Percentiles rank a stretch among this genome's conserved stretches.
phyloP scores from a whole-genome alignment of 2,329 filamentous ascomycete genomes.

The Ceratocystiopsis sp. region DNA sequence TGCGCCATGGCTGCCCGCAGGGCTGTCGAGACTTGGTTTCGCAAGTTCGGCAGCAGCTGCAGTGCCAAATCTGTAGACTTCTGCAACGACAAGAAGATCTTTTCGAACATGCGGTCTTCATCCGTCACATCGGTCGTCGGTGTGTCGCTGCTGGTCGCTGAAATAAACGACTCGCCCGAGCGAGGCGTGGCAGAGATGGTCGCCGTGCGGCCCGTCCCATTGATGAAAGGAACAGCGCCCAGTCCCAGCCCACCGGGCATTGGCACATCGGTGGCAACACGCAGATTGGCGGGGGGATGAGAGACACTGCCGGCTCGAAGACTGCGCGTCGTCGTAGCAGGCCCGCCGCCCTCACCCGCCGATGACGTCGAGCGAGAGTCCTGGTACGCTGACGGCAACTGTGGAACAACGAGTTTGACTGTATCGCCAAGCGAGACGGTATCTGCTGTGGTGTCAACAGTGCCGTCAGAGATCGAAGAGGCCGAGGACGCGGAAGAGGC shows the following conservation, averaged over 20 bases:
- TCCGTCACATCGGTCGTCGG: conserved; percentile 47
- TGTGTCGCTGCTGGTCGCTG: conserved; percentile 31
- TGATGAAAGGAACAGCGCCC: conserved; percentile 24
- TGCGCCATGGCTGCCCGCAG: conserved; percentile 46
- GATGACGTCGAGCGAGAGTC: no score
- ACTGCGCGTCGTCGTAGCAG: conserved; percentile 19
- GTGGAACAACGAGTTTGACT: conserved; percentile 18
- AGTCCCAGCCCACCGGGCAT: conserved; percentile 10
- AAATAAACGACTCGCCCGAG: conserved; percentile 65
- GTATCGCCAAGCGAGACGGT: conserved; percentile 23
- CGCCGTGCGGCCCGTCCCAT: conserved; percentile 31
- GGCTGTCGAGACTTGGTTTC: conserved; percentile 46
- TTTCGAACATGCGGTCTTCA: conserved; percentile 68
- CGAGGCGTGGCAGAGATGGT: conserved; percentile 53
- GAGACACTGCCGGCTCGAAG: conserved; percentile 19
- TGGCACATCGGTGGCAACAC: conserved; percentile 38
- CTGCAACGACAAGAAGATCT: conserved; percentile 61
- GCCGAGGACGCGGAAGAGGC: not conserved
- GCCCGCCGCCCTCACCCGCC: conserved; percentile 22
- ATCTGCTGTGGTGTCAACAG: conserved; percentile 5
- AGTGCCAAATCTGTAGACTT: conserved; percentile 58
- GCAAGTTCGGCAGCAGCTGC: conserved; percentile 52
- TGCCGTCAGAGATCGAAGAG: not conserved
- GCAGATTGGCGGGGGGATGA: conserved; percentile 35
- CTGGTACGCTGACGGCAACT: conserved; percentile 20